Base-by-base conservation (phyloP, 2,329 filamentous ascomycete genomes). In the Amauroascus verrucosus region DNA sequence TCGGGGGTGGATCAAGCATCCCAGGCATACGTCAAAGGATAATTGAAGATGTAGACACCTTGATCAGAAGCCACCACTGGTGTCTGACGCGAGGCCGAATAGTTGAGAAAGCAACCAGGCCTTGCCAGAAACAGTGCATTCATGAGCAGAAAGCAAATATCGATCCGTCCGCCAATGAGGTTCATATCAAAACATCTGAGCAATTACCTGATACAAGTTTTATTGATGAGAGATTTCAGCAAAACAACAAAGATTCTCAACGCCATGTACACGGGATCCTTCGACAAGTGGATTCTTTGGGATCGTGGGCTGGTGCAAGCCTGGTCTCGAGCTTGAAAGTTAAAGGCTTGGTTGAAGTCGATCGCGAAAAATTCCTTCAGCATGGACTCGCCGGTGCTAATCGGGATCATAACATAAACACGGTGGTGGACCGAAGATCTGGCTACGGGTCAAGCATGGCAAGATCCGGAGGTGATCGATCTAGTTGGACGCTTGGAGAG, bases 1-100 rank as follows among this genome's bases (percentile, higher is more conserved):
- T 84, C 0, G 93, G 93, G 30, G 88, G 88, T 1, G 85, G 85
- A 46, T 82, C 88, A 5, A 79, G 79, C 24, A 82, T 96, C 7
- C 78, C 90, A 0, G 93, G 93, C 0, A 72, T 98, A 24, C 88
- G 87, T 59, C 76, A 78, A 22, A 81, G 91, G 24, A 77, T 95
- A 35, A 70, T 95, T 30, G 79, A 85, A 54, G 90, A 97, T 61
- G 70, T 97, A 0, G 77, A 78, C 3, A 69, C 72, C 1, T 72
- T 95, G 0, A 76, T 93, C 4, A 74, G 82, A 14, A 72, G 77
- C 43, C 75, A 82, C 57, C 86, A 88, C 6, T 97, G 91, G 88
- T 82, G 87, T 60, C 76, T 80, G 0, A 82, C 95, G 1, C 77
- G 78, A 41, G 88, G 85, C 33, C 86, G 84, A 60, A 84, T 78